These are phyloP conservation scores for Dipteronia sinensis DNA, from an alignment of 345 rosid genomes.

Conservation along the genomic window DNA sequence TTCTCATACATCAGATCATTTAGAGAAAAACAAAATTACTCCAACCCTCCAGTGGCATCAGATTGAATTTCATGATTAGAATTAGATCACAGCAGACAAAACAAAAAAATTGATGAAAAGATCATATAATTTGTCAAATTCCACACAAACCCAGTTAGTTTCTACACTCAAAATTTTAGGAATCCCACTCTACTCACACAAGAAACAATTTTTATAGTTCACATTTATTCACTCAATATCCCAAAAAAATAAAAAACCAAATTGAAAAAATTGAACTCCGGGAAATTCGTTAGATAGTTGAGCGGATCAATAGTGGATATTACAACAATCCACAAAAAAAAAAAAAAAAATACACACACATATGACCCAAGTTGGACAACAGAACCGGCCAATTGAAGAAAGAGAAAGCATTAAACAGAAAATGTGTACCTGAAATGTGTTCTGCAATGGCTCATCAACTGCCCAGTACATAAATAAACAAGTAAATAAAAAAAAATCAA, in stretches of 20 bases:
- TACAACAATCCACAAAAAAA: not conserved
- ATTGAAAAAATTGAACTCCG: not conserved
- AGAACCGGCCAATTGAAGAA: constrained; percentile 16
- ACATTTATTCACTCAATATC: constrained; percentile 2
- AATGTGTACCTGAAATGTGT: constrained; percentile 56
- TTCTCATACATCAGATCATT: not conserved
- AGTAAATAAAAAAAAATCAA: constrained; percentile 1
- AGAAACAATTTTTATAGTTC: not conserved
- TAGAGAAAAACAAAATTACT: not conserved
- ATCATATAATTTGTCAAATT: constrained; percentile 11
- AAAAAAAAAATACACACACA: not conserved
- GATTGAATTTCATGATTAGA: not conserved
- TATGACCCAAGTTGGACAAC: constrained; percentile 10
- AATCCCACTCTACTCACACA: constrained; percentile 8
- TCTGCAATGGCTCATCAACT: constrained; percentile 66
- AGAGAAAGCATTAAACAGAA: not conserved
- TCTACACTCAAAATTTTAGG: not conserved
- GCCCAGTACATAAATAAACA: constrained; percentile 21
- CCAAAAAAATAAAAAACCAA: not conserved
- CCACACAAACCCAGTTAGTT: constrained; percentile 10
- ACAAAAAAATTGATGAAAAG: not conserved
- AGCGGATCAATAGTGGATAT: not conserved
- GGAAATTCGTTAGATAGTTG: not conserved
- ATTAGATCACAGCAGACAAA: constrained; percentile 7
- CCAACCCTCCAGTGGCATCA: not conserved